Evolutionary conservation across 306 rosid species (phyloP), one percentile per base, ranked within the genome.

Genomic region (Dalbergia oliveri): DNA sequence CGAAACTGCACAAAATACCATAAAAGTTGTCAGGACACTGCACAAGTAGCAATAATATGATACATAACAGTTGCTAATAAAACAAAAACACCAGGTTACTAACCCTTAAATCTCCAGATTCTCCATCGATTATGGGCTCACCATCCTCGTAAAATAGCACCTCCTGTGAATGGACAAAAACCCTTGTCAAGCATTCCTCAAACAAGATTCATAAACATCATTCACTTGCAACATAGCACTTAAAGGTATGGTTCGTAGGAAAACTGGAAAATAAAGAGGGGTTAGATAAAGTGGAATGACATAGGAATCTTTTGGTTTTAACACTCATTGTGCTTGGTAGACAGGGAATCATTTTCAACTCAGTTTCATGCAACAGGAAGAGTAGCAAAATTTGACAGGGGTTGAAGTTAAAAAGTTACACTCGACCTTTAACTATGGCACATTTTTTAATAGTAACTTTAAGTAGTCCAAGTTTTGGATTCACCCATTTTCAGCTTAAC

Each of bases 61-160:
- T 33, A 77, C 12, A 23, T 43, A 71, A 34, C 64, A 84, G 16
- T 57, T 41, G 16, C 75, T 18, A 73, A 37, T 19, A 66, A 66
- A 47, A 64, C 76, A 43, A 59, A 76, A 65, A 51, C 43, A 11
- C 49, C 23, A 11, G 6, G 62, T 70, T 4, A 87, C 99, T 70
- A 3, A 87, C 99, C 91, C 87, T 90, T 69, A 95, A 87, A 85
- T 95, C 99, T 80, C 98, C 99, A 77, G 97, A 69, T 89, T 95
- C 99, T 78, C 98, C 99, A 63, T 95, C 99, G 59, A 93, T 84
- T 85, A 80, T 89, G 75, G 99, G 97, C 83, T 95, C 99, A 14
- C 99, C 99, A 75, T 95, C 99, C 88, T 95, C 99, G 81, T 93
- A 95, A 86, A 95, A 95, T 62, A 91, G 88, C 76, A 95, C 94